These are phyloP conservation scores for Phialocephala sp. DNA, from an alignment of 2,329 filamentous ascomycete genomes.

Conservation along the genomic window DNA sequence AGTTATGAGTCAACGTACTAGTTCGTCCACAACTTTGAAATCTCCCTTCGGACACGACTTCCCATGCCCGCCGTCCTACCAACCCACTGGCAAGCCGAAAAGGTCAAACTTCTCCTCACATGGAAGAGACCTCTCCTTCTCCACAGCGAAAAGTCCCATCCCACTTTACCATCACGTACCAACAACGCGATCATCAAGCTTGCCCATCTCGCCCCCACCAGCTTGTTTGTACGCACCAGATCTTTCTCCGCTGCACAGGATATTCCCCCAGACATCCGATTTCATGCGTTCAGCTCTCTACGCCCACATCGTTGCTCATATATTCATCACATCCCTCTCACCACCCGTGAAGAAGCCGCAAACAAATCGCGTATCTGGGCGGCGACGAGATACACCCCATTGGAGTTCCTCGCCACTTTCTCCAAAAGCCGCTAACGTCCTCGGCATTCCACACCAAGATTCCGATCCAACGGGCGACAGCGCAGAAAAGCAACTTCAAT, in stretches of 20 bases:
- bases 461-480: not conserved
- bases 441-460: constrained; percentile 19
- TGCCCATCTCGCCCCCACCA: constrained; percentile 12
- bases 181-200: constrained; percentile 9
- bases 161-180: not conserved
- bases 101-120: constrained; percentile 9
- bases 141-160: not conserved
- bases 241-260: constrained; percentile 32
- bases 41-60: constrained; percentile 1
- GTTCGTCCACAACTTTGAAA: not conserved
- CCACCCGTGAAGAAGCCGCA: not conserved
- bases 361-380: not conserved
- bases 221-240: constrained; percentile 17
- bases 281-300: constrained; percentile 36
- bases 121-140: not conserved
- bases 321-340: constrained; percentile 29
- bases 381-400: constrained; percentile 18
- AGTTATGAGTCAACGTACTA: not conserved
- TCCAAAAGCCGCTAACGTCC: constrained; percentile 25
- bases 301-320: constrained; percentile 38
- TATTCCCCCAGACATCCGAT: constrained; percentile 36
- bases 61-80: not conserved
- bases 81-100: not conserved
- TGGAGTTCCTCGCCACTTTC: constrained; percentile 24
- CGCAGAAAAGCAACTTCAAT: not conserved